Evolutionary conservation across 768 basidiomycete genomes (phyloP).

Genomic region (Amanita rimosa): DNA sequence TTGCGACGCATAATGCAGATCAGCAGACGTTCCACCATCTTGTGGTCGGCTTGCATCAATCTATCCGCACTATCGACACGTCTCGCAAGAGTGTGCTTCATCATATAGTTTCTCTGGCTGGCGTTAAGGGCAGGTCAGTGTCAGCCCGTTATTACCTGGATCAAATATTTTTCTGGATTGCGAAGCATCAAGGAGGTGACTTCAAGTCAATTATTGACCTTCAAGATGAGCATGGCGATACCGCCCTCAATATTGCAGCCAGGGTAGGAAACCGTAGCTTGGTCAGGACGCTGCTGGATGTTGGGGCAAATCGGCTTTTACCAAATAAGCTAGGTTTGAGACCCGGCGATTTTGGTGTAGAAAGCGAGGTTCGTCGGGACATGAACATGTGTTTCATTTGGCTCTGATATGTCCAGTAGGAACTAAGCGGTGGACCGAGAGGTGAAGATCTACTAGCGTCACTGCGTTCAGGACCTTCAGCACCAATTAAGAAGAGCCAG

Average conservation of each 20-base stretch:
- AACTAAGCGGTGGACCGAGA: slow-evolving; percentile 55
- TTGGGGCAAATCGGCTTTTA: slow-evolving; percentile 81
- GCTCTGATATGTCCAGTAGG: slow-evolving; percentile 26
- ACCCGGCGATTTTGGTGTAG: slow-evolving; percentile 92
- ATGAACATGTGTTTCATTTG: neutral
- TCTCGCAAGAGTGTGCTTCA: slow-evolving; percentile 81
- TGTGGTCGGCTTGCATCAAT: slow-evolving; percentile 51
- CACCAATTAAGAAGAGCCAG: slow-evolving; percentile 79
- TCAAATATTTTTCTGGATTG: slow-evolving; percentile 79
- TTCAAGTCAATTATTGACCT: slow-evolving; percentile 79
- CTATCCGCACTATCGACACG: slow-evolving; percentile 83
- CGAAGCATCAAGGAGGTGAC: slow-evolving; percentile 61
- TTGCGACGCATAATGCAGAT: slow-evolving; percentile 82
- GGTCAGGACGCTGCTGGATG: slow-evolving; percentile 79
- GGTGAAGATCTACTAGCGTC: slow-evolving; percentile 75
- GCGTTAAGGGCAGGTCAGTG: slow-evolving; percentile 77
- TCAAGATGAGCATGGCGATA: slow-evolving; percentile 93
- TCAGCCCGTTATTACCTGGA: slow-evolving; percentile 89
- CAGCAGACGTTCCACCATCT: slow-evolving; percentile 61
- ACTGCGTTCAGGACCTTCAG: slow-evolving; percentile 60
- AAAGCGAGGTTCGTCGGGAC: slow-evolving; percentile 53
- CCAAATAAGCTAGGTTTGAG: slow-evolving; percentile 90
- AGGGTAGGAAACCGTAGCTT: slow-evolving; percentile 84
- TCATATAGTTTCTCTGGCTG: slow-evolving; percentile 84
- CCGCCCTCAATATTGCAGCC: slow-evolving; percentile 91